These are phyloP conservation scores for Rutstroemia sydowiana DNA, from an alignment of 2,329 filamentous ascomycete genomes.

Conservation along the genomic window DNA sequence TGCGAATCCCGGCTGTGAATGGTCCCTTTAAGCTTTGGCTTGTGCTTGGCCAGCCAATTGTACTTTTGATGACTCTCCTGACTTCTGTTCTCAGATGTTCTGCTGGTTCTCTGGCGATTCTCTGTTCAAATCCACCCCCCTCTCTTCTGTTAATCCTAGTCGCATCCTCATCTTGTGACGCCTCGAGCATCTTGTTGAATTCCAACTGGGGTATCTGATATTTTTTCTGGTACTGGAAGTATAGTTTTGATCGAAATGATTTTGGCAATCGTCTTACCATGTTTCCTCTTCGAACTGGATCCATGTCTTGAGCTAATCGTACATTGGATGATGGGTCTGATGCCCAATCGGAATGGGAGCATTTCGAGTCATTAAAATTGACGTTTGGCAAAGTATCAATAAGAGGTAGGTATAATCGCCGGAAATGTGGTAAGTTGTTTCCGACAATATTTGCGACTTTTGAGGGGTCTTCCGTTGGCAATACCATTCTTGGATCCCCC, in stretches of 20 bases:
- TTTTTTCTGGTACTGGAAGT: conserved; percentile 91
- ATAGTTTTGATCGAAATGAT: conserved; percentile 79
- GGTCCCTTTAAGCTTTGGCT: conserved; percentile 79
- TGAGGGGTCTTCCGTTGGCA: conserved; percentile 81
- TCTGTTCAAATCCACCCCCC: conserved; percentile 77
- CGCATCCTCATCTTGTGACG: conserved; percentile 63
- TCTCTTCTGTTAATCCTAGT: conserved; percentile 63
- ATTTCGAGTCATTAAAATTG: conserved; percentile 60
- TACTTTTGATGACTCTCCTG: conserved; percentile 71
- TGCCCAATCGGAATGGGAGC: conserved; percentile 53
- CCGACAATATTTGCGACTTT: conserved; percentile 94
- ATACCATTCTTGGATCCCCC: conserved; percentile 90
- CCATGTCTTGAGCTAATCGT: conserved; percentile 80
- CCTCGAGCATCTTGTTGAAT: conserved; percentile 77
- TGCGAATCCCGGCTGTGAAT: conserved; percentile 66
- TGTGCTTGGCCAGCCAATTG: conserved; percentile 87
- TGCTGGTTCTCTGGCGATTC: conserved; percentile 66
- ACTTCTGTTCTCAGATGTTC: conserved; percentile 64
- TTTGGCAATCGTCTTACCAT: conserved; percentile 91
- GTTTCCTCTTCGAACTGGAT: conserved; percentile 81
- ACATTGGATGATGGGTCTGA: conserved; percentile 57
- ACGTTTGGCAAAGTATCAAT: conserved; percentile 88
- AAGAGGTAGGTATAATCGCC: conserved; percentile 81
- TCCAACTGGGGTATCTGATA: conserved; percentile 77
- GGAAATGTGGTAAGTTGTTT: conserved; percentile 86